Evolutionary conservation across 2,329 filamentous ascomycete genomes (phyloP).

Genomic region (Mariannaea sp.): DNA sequence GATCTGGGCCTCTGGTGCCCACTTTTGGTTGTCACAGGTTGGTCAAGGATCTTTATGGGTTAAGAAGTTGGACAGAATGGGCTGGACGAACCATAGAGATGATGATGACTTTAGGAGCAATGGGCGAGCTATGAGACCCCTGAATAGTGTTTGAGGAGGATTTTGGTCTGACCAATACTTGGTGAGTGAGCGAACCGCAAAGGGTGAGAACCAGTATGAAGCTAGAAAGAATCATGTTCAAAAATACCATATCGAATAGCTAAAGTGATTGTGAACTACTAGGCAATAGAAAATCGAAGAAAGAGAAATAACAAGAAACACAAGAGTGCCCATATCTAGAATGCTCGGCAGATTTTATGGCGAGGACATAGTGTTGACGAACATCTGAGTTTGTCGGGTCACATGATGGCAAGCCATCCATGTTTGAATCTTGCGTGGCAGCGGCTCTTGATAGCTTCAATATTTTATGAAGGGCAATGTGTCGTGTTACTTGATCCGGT

Average conservation of each 20-base stretch:
- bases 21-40: constrained; percentile 52
- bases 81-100: constrained; percentile 61
- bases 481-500: constrained; percentile 25
- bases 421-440: no score
- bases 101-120: constrained; percentile 65
- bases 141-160: background rate
- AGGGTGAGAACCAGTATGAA: constrained; percentile 14
- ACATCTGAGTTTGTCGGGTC: background rate
- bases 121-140: constrained; percentile 12
- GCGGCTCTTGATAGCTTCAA: constrained; percentile 1
- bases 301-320: background rate
- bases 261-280: background rate
- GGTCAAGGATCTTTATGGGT: background rate
- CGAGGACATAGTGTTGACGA: background rate
- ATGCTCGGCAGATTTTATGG: constrained; percentile 15
- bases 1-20: constrained; percentile 62
- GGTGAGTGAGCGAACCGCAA: background rate
- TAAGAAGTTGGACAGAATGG: background rate
- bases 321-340: background rate
- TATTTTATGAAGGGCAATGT: constrained; percentile 20
- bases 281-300: background rate
- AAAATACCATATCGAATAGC: background rate
- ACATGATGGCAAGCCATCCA: background rate
- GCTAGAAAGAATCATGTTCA: constrained; percentile 17
- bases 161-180: constrained; percentile 3